Evolutionary conservation across 495 filamentous ascomycete species (phyloP), one percentile per base, ranked within the genome.

Genomic region (Ascodesmis nigricans): DNA sequence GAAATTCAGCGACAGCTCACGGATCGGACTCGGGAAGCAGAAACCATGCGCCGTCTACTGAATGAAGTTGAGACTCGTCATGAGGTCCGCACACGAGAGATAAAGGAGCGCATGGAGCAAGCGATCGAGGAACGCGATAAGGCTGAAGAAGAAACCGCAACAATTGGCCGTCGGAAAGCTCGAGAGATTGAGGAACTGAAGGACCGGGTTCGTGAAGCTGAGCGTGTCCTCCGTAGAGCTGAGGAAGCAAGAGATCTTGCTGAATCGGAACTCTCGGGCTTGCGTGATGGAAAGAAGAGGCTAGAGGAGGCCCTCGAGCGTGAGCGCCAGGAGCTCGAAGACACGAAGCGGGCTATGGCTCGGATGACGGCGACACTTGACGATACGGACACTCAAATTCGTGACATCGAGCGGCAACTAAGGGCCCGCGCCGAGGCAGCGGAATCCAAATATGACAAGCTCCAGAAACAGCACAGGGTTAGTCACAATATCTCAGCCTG

Each of bases 11-110:
- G 80, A 29, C 66, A 93, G 32, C 65, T 97, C n/a, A 67, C 62
- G 26, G 90, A 95, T 55, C 72, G 90, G 11, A 84, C 78, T n/a
- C 70, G 87, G 15, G 90, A 97, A 55, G 79, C 71, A 2, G 84
- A 97, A 54, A 93, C 80, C 1, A 93, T 97, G 84, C 67, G 87
- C 23, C 64, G 81, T 16, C 61, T 95, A 30, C 61, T 97, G 5
- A 73, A 71, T 29, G 87, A 95, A 37, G 79, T 80, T 15, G 82
- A 93, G 50, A 64, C 75, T 36, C 65, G 79, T 25, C 65, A 87
- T 7, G 82, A 91, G 22, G 57, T 61, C 22, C 76, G 78, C 47
- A 63, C 79, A 4, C 69, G 78, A 18, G 90, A 95, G 43, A 82
- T 91, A 69, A 75, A 81, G 46, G 75, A 82, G 44, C 66, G 71